Evolutionary conservation across 2,329 filamentous ascomycete genomes (phyloP), one percentile per base, ranked within the genome.

Genomic region (Colletotrichum australisinense): DNA sequence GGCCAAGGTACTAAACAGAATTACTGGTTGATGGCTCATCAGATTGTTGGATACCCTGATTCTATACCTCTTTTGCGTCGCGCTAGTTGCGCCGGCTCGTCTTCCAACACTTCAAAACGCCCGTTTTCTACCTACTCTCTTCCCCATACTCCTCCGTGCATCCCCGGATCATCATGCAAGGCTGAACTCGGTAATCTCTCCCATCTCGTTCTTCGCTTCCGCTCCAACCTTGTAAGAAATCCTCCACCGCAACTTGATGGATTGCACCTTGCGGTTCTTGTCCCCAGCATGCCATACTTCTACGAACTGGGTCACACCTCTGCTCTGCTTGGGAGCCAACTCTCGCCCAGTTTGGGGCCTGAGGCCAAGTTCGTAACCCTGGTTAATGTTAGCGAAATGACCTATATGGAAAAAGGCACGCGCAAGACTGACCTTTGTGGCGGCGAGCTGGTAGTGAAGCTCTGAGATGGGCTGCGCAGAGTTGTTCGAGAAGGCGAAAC

Each of bases 161-260:
- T 9, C 30, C 35, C 4, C 16, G 22, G 16, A 55, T 56, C n/a
- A 65, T 70, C 64, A 97, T 78, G 91, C 90, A 78, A 98, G 89
- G 55, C 92, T 92, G 79, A 98, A 90, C 75, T 94, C 91, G 12
- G 93, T 86, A 77, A 98, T 92, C 84, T 96, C 94, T 5, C 96
- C 96, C 85, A 93, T 94, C 84, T 98, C 95, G 73, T 93, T 92
- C 80, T 91, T 92, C 74, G 87, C 80, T 79, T 92, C 90, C 3
- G 84, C 87, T 3, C 90, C 93, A 14, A 97, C 81, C 78, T 89
- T 91, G 83, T 98, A 98, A 5, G 93, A 91, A 30, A 94, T 91
- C 78, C 94, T 94, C 94, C 95, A 99, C 75, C 97, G 88, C 84
- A 99, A 90, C 85, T 97, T 97, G 74, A 97, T 92, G n/a, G 87